Conservation (phyloP, 441 rosid species). For the Croton setiger region DNA sequence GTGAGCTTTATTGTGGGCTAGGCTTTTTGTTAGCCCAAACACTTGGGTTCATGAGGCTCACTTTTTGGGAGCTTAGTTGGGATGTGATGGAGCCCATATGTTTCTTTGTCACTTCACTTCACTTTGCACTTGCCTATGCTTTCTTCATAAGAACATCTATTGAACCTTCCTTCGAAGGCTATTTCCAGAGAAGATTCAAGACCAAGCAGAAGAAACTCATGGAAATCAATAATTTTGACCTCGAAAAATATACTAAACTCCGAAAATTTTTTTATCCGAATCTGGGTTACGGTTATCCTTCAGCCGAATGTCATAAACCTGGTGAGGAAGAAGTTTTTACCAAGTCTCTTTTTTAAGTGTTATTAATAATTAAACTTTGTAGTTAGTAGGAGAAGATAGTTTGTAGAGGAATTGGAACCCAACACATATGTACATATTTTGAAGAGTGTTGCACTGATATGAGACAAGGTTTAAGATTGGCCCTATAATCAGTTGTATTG, state of each 20-base stretch:
- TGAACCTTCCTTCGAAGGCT: constrained; percentile 89
- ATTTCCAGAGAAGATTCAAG: constrained; percentile 61
- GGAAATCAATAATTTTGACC: constrained; percentile 42
- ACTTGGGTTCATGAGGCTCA: constrained; percentile 83
- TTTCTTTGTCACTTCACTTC: constrained; percentile 69
- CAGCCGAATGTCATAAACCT: background rate
- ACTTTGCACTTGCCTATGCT: constrained; percentile 59
- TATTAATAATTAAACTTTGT: no score
- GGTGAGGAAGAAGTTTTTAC: no score
- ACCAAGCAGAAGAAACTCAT: constrained; percentile 60
- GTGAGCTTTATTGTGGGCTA: constrained; percentile 75
- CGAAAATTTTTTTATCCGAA: constrained; percentile 27
- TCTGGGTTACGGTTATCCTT: background rate
- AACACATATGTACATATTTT: background rate
- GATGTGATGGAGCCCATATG: constrained; percentile 99
- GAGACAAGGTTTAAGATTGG: no score
- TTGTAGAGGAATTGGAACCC: background rate
- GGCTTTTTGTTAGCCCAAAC: constrained; percentile 66
- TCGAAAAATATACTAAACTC: constrained; percentile 51
- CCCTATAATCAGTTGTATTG: background rate
- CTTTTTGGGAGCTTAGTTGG: constrained; percentile 98
- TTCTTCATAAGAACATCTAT: constrained; percentile 77
- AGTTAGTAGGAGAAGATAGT: no score
- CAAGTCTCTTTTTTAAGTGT: no score
- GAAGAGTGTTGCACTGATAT: no score